Base-by-base conservation (phyloP, 176 grass and related monocot genomes). In the Miscanthus lutarioriparius region DNA sequence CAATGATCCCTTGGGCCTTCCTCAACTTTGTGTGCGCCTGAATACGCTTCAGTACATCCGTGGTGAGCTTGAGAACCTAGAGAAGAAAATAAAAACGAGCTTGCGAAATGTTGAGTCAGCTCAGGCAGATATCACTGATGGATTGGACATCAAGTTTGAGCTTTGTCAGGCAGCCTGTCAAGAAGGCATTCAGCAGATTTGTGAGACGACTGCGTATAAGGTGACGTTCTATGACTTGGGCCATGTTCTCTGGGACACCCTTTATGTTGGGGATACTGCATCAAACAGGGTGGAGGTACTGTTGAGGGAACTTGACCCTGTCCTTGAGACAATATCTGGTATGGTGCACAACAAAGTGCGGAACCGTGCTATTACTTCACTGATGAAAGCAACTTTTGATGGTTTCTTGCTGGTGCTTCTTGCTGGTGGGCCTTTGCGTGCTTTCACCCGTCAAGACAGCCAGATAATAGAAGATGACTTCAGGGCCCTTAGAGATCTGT, bases 351-450 rank as follows among this genome's bases (percentile, higher is more conserved):
- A 95, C 75, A 92, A 89, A 67, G 84, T 98, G 59, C 87, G 93
- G 72, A 98, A 98, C 70, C 91, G 93, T 56, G 89, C 92, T 37
- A 90, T 98, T 84, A 98, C 93, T 0, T 93, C 93, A 32, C 85
- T 98, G 91, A 94, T 98, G 96, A 98, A 98, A 83, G 91, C 96
- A 13, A 82, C 86, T 64, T 95, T 92, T 89, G 96, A 98, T 64
- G 96, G 96, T 40, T 94, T 98, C 84, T 87, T 98, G 84, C 83
- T 95, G 8, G 96, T 98, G 41, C 89, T 98, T 86, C 90, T 98
- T 81, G 91, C 92, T 5, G 96, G 96, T 51, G 96, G 96, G 1
- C 96, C 96, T 62, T 63, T 85, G 67, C 96, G 93, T 84, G 83
- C 89, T 82, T 95, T 98, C 82, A 87, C 89, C 13, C 47, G 66